Evolutionary conservation across 495 filamentous ascomycete species (phyloP), one percentile per base, ranked within the genome.

Genomic region (Cercophora samala): DNA sequence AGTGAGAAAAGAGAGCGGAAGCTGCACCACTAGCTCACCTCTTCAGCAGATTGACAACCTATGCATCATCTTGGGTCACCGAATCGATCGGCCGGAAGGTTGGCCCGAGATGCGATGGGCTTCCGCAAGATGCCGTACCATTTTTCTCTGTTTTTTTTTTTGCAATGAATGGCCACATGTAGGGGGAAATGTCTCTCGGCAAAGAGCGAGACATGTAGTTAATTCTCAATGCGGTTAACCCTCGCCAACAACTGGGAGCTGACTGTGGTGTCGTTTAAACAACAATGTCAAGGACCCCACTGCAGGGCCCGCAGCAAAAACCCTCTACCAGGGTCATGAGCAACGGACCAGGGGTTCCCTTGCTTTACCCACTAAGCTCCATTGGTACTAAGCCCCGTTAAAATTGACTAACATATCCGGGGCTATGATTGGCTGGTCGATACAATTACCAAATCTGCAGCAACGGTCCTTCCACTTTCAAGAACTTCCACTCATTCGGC

Each of bases 391-490:
- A 37, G 26, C 21, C 53, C 55, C 65, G 23, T 58, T 25, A 46
- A n/a, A 46, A 18, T 66, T 5, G 5, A n/a, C 22, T 18, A 32
- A n/a, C 21, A 15, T 51, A 46, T 9, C 0, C 17, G 9, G 32
- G 58, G 18, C 26, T 17, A 25, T 29, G 26, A 68, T 65, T 68
- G 58, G 66, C 18, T 24, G 18, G 17, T 0, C 21, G 13, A 24
- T 56, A 25, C 59, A 22, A 25, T 26, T 17, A 60, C 52, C 65
- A 58, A 63, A 59, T 26, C 65, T 63, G 54, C 60, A 60, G 54
- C 60, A 60, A 63, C 60, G 18, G 54, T 63, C 65, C 65, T 67
- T 63, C 60, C 60, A 67, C 37, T 62, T 66, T 55, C 59, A 62
- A 26, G 5, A 29, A 13, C 37, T 46, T 13, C 29, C 29, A 11